phyloP scores from a whole-genome alignment of 2,329 filamentous ascomycete species.

The Cladophialophora bantiana region DNA sequence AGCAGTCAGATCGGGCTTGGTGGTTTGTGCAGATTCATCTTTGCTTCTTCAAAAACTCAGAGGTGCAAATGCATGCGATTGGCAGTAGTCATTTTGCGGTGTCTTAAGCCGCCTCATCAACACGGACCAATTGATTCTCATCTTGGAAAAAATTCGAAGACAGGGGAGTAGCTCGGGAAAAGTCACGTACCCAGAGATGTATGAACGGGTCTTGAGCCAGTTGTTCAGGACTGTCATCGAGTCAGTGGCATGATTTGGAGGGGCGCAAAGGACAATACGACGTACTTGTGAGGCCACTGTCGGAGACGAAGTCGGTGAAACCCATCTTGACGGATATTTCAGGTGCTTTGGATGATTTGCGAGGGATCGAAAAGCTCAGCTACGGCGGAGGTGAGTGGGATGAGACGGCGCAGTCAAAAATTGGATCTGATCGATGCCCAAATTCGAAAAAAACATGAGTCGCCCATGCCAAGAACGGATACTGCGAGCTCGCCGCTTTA shows the following conservation, averaged over 20 bases:
- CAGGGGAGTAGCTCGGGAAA: constrained; percentile 39
- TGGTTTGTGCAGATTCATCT: constrained; percentile 34
- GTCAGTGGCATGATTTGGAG: constrained; percentile 31
- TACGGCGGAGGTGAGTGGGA: not conserved
- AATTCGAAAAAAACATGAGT: constrained; percentile 8
- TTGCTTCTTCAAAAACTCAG: constrained; percentile 60
- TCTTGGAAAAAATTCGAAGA: constrained; percentile 60
- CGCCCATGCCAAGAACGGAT: constrained; percentile 3
- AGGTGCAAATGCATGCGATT: constrained; percentile 77
- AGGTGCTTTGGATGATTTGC: not conserved
- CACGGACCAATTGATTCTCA: constrained; percentile 92
- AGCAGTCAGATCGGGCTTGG: constrained; percentile 17
- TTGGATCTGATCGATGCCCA: constrained; percentile 3
- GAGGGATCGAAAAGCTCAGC: not conserved
- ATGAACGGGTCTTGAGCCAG: constrained; percentile 77
- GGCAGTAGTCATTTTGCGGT: constrained; percentile 79
- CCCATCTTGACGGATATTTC: constrained; percentile 59
- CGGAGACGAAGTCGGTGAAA: constrained; percentile 70
- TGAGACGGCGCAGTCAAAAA: constrained; percentile 8
- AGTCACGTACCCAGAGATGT: constrained; percentile 78
- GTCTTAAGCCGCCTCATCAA: constrained; percentile 95
- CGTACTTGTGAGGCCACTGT: constrained; percentile 67
- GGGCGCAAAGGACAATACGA: constrained; percentile 36
- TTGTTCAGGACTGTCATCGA: constrained; percentile 68
- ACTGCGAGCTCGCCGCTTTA: not conserved